Percentiles rank a stretch among this genome's conserved stretches.
Conservation (phyloP, 1,139 yeast species). For the Kodamaea arcana region DNA sequence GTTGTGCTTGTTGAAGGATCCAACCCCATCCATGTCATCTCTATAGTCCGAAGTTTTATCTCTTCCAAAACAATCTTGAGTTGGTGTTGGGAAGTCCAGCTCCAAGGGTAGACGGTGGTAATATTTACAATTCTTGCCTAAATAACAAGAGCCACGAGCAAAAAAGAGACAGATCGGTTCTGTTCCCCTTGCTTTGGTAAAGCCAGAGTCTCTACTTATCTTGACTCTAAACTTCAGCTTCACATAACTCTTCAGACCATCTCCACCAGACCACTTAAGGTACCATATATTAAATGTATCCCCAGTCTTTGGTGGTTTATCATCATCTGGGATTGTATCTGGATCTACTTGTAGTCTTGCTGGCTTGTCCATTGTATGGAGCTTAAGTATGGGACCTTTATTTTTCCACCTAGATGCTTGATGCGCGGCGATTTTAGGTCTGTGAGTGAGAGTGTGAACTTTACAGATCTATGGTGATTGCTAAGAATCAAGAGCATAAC, state of each 20-base stretch:
- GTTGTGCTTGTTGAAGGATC: slow-evolving; percentile 69
- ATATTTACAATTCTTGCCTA: slow-evolving; percentile 72
- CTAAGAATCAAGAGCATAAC: too few relatives aligned
- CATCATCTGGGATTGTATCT: slow-evolving; percentile 54
- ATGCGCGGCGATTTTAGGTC: too few relatives aligned
- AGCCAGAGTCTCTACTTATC: slow-evolving; percentile 64
- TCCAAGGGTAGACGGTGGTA: slow-evolving; percentile 71
- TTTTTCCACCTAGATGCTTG: too few relatives aligned
- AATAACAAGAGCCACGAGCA: slow-evolving; percentile 82
- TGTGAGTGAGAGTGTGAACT: too few relatives aligned
- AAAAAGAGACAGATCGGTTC: slow-evolving; percentile 72
- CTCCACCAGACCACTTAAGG: slow-evolving; percentile 78
- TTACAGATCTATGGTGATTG: too few relatives aligned
- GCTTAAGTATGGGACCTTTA: too few relatives aligned
- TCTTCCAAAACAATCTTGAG: slow-evolving; percentile 90
- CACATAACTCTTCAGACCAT: slow-evolving; percentile 36
- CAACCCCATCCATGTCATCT: slow-evolving; percentile 95
- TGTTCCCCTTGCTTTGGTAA: slow-evolving; percentile 58
- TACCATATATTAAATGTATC: slow-evolving; percentile 84
- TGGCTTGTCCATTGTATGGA: slow-evolving; percentile 15
- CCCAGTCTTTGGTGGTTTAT: slow-evolving; percentile 76
- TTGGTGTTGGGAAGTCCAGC: slow-evolving; percentile 46
- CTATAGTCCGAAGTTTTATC: slow-evolving; percentile 78
- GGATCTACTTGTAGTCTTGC: slow-evolving; percentile 73
- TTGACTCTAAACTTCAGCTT: slow-evolving; percentile 53